Conservation (phyloP, 345 rosid species). For the Hibiscus tridactylites region DNA sequence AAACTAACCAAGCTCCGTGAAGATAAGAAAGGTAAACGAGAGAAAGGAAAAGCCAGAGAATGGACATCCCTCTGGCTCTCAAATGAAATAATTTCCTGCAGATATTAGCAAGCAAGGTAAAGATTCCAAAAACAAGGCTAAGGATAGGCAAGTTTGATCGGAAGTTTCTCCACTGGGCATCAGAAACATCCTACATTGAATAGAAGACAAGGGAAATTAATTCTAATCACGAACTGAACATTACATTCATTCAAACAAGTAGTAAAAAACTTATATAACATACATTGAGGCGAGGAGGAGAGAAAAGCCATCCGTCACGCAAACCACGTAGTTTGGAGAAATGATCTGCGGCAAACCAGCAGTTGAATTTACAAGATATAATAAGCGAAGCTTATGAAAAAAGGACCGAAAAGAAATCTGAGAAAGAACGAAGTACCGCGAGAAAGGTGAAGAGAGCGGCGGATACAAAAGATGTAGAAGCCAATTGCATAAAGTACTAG, state of each 20-base stretch:
- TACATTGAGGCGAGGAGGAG: slow-evolving; percentile 50
- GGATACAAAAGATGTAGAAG: slow-evolving; percentile 49
- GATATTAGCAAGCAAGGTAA: slow-evolving; percentile 40
- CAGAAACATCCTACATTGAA: slow-evolving; percentile 56
- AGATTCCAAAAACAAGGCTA: slow-evolving; percentile 45
- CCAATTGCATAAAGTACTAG: slow-evolving; percentile 47
- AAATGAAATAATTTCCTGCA: slow-evolving; percentile 33
- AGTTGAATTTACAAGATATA: not conserved
- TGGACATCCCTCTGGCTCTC: slow-evolving; percentile 60
- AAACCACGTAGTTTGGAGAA: slow-evolving; percentile 49
- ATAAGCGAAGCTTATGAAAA: not conserved
- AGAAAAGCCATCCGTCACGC: slow-evolving; percentile 54
- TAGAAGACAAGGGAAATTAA: not conserved
- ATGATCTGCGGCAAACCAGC: slow-evolving; percentile 39
- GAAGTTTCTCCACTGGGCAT: slow-evolving; percentile 87
- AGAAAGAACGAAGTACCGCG: slow-evolving; percentile 30
- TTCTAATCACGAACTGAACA: not conserved
- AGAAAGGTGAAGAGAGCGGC: slow-evolving; percentile 63
- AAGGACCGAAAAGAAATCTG: not conserved
- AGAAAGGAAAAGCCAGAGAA: slow-evolving; percentile 67
- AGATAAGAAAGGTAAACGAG: slow-evolving; percentile 56
- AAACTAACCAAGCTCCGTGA: slow-evolving; percentile 79
- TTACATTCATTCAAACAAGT: not conserved
- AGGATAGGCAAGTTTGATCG: slow-evolving; percentile 73
- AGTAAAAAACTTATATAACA: not conserved